Base-by-base conservation (phyloP, 176 grass and related monocot species). In the Hordeum vulgare region DNA sequence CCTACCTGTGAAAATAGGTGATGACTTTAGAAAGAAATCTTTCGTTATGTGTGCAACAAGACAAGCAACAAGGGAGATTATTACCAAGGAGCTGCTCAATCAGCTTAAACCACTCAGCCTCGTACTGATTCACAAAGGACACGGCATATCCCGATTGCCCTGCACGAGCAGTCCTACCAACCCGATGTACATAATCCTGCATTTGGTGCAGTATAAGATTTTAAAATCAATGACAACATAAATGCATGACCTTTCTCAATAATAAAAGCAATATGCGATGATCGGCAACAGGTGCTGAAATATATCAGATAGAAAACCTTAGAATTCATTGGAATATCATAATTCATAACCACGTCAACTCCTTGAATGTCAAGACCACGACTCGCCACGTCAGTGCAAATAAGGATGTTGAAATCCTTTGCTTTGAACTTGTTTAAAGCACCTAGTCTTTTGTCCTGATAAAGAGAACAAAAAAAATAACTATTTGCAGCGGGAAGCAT, bases 181-280 rank as follows among this genome's bases (percentile, higher is more conserved):
- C 96, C 59, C 91, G 90, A 95, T 98, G 96, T 61, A 98, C 83
- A 80, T 98, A 98, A 90, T 95, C 96, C 93, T 95, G 79, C 40
- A 91, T 85, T 82, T n/a, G 5, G 21, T 18, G 14, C 29, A 78
- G 59, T 6, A 63, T 26, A 61, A 67, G 15, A 25, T 51, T 68
- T 68, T 65, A 59, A 85, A 24, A 82, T 21, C 31, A 77, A 1
- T 15, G 17, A 70, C 37, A 41, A 41, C 25, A 33, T 44, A 61
- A 23, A 51, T 42, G 26, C 63, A 88, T 54, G 6, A 83, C 66
- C 36, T 67, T 67, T 67, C 49, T 54, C 42, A 6, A 49, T 44
- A 74, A 49, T 9, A 20, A 45, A 71, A 13, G 39, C 6, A 44
- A 18, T 70, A 7, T 80, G 61, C 15, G 17, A 54, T 83, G 33